These are phyloP conservation scores for Allomyces javanicus DNA, from an alignment of 192 early-diverging fungal species.

Conservation along the genomic window DNA sequence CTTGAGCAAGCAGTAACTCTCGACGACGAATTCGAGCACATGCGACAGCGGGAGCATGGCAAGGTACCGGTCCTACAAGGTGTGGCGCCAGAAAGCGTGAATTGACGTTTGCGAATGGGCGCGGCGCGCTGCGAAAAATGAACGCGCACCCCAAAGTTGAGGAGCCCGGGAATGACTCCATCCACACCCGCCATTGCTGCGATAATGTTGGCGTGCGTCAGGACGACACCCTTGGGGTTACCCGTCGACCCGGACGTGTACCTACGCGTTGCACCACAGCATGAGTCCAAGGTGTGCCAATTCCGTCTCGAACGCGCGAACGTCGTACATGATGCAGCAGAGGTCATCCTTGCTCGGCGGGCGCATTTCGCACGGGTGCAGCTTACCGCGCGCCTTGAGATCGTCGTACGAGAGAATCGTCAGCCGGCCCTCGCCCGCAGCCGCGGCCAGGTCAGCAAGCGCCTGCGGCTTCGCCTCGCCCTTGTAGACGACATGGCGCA, in stretches of 20 bases:
- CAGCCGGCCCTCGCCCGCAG: slow-evolving; percentile 17
- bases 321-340: slow-evolving; percentile 66
- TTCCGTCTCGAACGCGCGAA: slow-evolving; percentile 5
- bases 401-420: slow-evolving; percentile 43
- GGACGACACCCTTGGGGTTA: slow-evolving; percentile 75
- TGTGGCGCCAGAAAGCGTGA: slow-evolving; percentile 25
- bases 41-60: slow-evolving; percentile 78
- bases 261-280: neutral
- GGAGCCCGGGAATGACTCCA: neutral
- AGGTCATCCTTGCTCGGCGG: slow-evolving; percentile 51
- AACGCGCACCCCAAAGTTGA: neutral
- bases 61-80: slow-evolving; percentile 32
- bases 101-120: neutral
- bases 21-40: slow-evolving; percentile 71
- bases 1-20: slow-evolving; percentile 45
- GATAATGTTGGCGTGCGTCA: slow-evolving; percentile 66
- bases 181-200: slow-evolving; percentile 38
- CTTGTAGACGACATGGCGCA: slow-evolving; percentile 50
- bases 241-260: slow-evolving; percentile 76
- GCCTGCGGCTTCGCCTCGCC: slow-evolving; percentile 31
- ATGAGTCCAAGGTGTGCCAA: neutral
- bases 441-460: slow-evolving; percentile 17
- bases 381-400: slow-evolving; percentile 38
- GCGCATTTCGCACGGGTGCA: slow-evolving; percentile 34
- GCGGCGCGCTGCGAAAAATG: neutral